Evolutionary conservation across 441 rosid species (phyloP).

Genomic region (Bruguiera hainesii): DNA sequence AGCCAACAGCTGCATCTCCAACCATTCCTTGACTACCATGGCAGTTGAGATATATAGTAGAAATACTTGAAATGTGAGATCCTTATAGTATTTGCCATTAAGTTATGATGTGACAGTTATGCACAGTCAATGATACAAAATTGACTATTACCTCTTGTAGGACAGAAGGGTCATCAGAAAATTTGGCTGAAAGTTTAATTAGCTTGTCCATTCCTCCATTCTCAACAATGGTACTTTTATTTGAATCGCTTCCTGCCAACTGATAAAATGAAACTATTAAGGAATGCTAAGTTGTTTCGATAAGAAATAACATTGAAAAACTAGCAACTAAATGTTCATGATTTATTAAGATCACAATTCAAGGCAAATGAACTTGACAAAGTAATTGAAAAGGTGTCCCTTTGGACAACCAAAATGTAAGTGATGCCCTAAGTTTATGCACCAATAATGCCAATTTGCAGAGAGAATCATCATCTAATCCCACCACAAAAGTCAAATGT

Average conservation of each 20-base stretch:
- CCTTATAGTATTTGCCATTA: background rate
- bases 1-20: background rate
- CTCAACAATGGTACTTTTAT: constrained; percentile 73
- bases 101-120: background rate
- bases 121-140: background rate
- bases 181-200: constrained; percentile 61
- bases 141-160: constrained; percentile 68
- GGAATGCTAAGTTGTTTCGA: constrained; percentile 1
- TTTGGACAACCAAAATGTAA: background rate
- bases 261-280: constrained; percentile 27
- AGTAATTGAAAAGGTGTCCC: background rate
- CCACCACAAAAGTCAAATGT: no score
- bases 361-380: constrained; percentile 1
- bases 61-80: background rate
- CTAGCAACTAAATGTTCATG: constrained; percentile 1
- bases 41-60: background rate
- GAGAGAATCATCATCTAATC: no score
- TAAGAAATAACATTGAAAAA: no score
- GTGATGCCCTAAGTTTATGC: background rate
- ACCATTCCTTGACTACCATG: background rate
- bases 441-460: background rate
- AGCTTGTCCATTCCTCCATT: constrained; percentile 69
- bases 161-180: constrained; percentile 74
- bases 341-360: background rate
- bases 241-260: constrained; percentile 96